Evolutionary conservation across 306 rosid genomes (phyloP), one percentile per base, ranked within the genome.

Genomic region (Acmispon strigosus): DNA sequence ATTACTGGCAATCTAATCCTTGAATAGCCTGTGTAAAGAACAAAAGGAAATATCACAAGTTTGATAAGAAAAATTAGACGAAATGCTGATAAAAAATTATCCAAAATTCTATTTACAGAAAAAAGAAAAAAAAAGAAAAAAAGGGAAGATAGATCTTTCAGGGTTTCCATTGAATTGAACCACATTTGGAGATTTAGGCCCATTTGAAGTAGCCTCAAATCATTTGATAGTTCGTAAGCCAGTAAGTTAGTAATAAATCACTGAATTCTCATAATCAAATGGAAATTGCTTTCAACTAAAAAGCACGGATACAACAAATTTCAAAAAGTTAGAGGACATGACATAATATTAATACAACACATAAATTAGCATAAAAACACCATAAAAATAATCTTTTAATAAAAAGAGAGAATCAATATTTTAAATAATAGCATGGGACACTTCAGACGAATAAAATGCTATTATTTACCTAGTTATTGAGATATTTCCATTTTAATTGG

Each of bases 1-100:
- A 94, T 52, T 47, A 43, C 86, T 51, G 97, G 90, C 53, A 85
- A 75, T 70, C 72, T 74, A 89, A 76, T 88, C 74, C 63, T 82
- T 15, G 76, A 53, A 71, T 51, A 8, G 63, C 70, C 86, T 86
- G 81, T 59, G 64, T 57, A 50, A 60, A 32, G 48, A 77, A 16
- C 9, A 17, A 58, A 50, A 32, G 65, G 16, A 18, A 47, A 13
- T 32, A 41, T 10, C 42, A 10, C 5, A 62, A 24, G 20, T 52
- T 56, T 54, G 19, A 41, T n/a, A 3, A 44, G 71, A 66, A 70
- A 74, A 66, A 2, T 29, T 8, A 65, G 47, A 59, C 15, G 15
- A 48, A 44, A 57, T 6, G 19, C 10, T 39, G 10, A 20, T 13
- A 17, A 10, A 70, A 56, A 10, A 62, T 39, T 48, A 14, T 60